A percentile compares a stretch with the other conserved stretches of the same genome.
These are phyloP conservation scores for Blastobotrys persicus DNA, from an alignment of 1,139 yeast species.

Conservation along the genomic window DNA sequence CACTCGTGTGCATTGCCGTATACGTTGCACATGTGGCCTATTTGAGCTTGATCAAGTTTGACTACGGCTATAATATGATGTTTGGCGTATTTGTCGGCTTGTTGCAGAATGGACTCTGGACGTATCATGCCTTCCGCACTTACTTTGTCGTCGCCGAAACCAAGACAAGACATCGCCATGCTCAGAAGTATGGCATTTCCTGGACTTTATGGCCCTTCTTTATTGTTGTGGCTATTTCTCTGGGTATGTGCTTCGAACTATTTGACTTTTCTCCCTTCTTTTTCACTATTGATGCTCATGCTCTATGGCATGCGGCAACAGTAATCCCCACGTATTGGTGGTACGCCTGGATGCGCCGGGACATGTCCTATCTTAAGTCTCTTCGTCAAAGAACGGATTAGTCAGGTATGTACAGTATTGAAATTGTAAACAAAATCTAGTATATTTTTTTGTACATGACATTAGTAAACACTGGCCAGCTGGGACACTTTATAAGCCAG, in stretches of 20 bases:
- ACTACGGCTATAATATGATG: slow-evolving; percentile 90
- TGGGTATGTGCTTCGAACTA: slow-evolving; percentile 83
- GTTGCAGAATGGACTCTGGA: slow-evolving; percentile 62
- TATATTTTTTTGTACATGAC: neutral
- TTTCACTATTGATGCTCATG: slow-evolving; percentile 83
- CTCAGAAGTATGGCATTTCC: slow-evolving; percentile 22
- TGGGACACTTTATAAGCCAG: slow-evolving; percentile 51
- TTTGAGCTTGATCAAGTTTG: slow-evolving; percentile 68
- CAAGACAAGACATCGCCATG: slow-evolving; percentile 6
- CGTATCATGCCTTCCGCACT: slow-evolving; percentile 34
- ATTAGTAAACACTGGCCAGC: slow-evolving; percentile 31
- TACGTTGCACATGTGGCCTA: slow-evolving; percentile 66
- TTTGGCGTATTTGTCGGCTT: slow-evolving; percentile 81
- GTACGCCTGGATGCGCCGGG: slow-evolving; percentile 40
- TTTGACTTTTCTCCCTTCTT: slow-evolving; percentile 78
- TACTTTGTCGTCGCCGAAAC: slow-evolving; percentile 13
- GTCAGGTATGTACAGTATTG: neutral
- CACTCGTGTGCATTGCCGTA: slow-evolving; percentile 45
- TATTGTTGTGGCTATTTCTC: slow-evolving; percentile 51
- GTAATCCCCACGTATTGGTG: slow-evolving; percentile 40
- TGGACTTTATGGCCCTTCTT: slow-evolving; percentile 53
- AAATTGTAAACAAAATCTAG: neutral
- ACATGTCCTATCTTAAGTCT: slow-evolving; percentile 25
- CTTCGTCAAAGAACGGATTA: slow-evolving; percentile 1
- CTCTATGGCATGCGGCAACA: slow-evolving; percentile 74